These are phyloP conservation scores for Vitis hybrid DNA, from an alignment of 177 flowering plant species.

Conservation along the genomic window DNA sequence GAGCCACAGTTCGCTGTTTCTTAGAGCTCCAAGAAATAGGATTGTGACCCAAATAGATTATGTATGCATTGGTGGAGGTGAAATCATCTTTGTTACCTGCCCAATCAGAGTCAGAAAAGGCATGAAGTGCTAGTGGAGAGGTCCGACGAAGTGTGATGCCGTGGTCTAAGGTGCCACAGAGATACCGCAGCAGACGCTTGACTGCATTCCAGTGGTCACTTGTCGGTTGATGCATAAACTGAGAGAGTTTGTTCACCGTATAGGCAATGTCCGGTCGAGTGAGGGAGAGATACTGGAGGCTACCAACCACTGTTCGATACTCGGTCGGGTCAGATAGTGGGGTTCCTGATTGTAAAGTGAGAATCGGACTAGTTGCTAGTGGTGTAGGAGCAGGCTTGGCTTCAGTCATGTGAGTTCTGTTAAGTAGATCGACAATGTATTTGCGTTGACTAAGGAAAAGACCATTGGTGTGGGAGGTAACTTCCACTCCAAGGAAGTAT, in stretches of 20 bases:
- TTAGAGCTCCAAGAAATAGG: no score
- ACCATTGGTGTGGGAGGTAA: not conserved
- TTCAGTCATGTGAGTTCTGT: not conserved
- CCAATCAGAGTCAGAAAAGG: no score
- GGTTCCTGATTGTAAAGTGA: not conserved
- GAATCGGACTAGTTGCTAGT: not conserved
- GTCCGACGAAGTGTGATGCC: not conserved
- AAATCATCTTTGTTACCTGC: no score
- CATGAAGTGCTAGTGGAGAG: not conserved
- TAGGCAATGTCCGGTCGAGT: not conserved
- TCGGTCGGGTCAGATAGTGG: not conserved
- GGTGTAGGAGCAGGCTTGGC: not conserved
- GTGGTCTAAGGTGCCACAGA: not conserved
- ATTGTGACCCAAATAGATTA: no score
- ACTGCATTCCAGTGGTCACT: not conserved
- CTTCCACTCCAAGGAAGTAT: not conserved
- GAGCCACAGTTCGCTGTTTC: no score
- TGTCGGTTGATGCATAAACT: not conserved
- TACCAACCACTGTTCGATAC: constrained; percentile 1
- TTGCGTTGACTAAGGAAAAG: not conserved
- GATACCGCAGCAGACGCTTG: not conserved
- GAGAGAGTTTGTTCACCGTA: not conserved
- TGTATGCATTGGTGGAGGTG: no score
- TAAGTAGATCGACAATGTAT: not conserved
- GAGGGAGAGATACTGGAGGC: not conserved